phyloP scores from a whole-genome alignment of 2,329 filamentous ascomycete genomes.

The Dothistroma pini region DNA sequence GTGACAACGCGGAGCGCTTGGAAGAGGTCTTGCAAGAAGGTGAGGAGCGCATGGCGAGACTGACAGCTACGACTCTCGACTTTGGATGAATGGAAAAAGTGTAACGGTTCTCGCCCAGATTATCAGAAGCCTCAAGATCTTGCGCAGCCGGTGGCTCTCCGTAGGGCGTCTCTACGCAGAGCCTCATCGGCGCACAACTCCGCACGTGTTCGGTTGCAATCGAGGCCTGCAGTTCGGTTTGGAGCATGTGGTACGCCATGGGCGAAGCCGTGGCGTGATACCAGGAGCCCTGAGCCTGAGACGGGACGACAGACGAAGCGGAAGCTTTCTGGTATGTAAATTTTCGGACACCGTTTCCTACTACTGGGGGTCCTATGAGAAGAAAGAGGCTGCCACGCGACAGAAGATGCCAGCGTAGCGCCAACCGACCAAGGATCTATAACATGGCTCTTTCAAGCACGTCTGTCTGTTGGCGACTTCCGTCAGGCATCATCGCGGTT shows the following conservation, averaged over 20 bases:
- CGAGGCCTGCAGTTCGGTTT: slow-evolving; percentile 1
- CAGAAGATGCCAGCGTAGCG: slow-evolving; percentile 7
- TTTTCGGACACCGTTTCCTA: neutral
- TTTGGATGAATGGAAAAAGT: too few relatives aligned
- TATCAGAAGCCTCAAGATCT: too few relatives aligned
- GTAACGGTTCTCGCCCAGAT: too few relatives aligned
- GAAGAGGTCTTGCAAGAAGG: neutral
- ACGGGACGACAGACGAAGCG: neutral
- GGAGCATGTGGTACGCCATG: slow-evolving; percentile 6
- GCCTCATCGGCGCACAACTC: neutral
- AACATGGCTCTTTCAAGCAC: neutral
- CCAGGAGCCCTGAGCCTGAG: neutral
- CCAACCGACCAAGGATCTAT: slow-evolving; percentile 1
- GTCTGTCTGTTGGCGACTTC: too few relatives aligned
- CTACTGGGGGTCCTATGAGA: neutral
- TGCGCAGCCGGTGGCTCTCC: neutral
- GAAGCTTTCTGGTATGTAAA: slow-evolving; percentile 3
- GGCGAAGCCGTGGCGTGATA: neutral
- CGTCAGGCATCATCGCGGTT: neutral
- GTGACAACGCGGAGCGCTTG: too few relatives aligned
- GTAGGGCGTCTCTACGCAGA: neutral
- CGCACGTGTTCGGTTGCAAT: neutral
- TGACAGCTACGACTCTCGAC: neutral
- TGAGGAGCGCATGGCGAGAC: slow-evolving; percentile 5
- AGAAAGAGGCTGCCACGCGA: slow-evolving; percentile 12